phyloP scores from a whole-genome alignment of 116 monocot species.

The Phalaenopsis hybrid region DNA sequence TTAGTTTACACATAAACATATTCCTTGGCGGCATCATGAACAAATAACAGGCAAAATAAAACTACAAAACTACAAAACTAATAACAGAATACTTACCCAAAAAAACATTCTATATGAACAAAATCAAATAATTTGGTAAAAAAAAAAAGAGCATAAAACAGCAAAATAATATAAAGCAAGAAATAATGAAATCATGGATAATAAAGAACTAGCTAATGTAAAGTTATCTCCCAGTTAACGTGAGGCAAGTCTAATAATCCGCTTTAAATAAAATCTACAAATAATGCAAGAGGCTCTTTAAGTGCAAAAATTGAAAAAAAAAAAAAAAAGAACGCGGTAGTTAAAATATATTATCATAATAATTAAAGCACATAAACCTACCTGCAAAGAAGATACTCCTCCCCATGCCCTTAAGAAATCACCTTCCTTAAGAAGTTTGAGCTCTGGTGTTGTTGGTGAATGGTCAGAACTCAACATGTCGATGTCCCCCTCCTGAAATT shows the following conservation, averaged over 20 bases:
- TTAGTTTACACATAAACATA: not conserved
- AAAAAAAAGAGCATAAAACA: not conserved
- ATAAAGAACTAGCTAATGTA: not conserved
- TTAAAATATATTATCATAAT: not conserved
- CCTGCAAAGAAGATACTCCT: constrained; percentile 97
- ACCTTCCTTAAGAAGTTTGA: constrained; percentile 82
- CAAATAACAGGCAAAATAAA: not conserved
- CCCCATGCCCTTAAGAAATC: constrained; percentile 94
- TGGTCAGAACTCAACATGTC: constrained; percentile 97
- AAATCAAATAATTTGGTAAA: not conserved
- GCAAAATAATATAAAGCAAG: not conserved
- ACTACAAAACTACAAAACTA: not conserved
- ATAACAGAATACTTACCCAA: not conserved
- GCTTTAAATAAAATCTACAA: not conserved
- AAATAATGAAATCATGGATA: not conserved
- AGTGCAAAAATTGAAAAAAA: not conserved
- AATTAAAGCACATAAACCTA: constrained; percentile 7
- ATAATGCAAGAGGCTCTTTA: not conserved
- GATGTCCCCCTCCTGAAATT: constrained; percentile 64
- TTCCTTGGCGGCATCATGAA: not conserved
- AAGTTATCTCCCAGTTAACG: not conserved
- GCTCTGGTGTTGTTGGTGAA: constrained; percentile 76
- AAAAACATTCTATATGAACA: not conserved
- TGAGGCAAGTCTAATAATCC: not conserved
- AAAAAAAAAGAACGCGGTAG: not conserved